A percentile compares a stretch with the other conserved stretches of the same genome.
phyloP scores from a whole-genome alignment of 2,329 filamentous ascomycete genomes.

The Pseudogymnoascus sp. region DNA sequence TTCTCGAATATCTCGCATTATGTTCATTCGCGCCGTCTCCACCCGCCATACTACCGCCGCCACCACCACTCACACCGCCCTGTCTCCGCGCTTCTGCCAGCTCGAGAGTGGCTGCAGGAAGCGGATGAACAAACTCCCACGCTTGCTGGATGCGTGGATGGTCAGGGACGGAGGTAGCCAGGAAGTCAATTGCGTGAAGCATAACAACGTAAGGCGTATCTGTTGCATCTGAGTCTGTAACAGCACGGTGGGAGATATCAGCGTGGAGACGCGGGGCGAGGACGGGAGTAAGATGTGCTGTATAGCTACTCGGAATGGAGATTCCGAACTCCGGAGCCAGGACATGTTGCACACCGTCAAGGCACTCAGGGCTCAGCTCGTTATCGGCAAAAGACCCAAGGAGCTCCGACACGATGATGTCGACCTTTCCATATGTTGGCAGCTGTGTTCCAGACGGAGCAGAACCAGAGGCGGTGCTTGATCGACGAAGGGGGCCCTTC shows the following conservation, averaged over 20 bases:
- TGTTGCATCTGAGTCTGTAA: slow-evolving; percentile 61
- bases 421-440: slow-evolving; percentile 58
- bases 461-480: slow-evolving; percentile 29
- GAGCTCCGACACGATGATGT: slow-evolving; percentile 90
- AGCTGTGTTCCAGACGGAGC: slow-evolving; percentile 32
- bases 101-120: slow-evolving; percentile 50
- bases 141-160: slow-evolving; percentile 61
- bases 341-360: slow-evolving; percentile 91
- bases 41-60: slow-evolving; percentile 64
- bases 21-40: slow-evolving; percentile 82
- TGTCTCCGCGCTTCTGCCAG: slow-evolving; percentile 48
- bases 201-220: slow-evolving; percentile 94
- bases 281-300: slow-evolving; percentile 87
- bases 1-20: slow-evolving; percentile 71
- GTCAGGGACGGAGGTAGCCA: slow-evolving; percentile 55
- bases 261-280: slow-evolving; percentile 76
- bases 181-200: slow-evolving; percentile 80
- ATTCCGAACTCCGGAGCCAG: slow-evolving; percentile 73
- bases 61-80: slow-evolving; percentile 57
- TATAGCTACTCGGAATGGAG: slow-evolving; percentile 89
- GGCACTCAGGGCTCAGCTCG: slow-evolving; percentile 89
- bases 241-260: slow-evolving; percentile 60
- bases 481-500: slow-evolving; percentile 63
- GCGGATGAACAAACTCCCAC: slow-evolving; percentile 74
- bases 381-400: slow-evolving; percentile 96